phyloP scores from a whole-genome alignment of 108 stramenopile genomes.

The Chaetoceros muelleri region DNA sequence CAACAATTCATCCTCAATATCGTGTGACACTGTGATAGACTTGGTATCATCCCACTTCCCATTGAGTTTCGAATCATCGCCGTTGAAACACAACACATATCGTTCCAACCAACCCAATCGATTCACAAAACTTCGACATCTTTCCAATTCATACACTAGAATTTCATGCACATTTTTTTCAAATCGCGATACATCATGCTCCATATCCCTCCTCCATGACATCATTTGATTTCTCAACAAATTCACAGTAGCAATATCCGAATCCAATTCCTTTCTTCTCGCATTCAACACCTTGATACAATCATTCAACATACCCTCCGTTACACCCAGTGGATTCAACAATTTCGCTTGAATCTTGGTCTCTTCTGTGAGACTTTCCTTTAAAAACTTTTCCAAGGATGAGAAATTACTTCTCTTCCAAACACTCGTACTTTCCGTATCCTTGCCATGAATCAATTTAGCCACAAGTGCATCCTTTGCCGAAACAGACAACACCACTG shows the following conservation, averaged over 20 bases:
- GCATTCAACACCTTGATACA: conserved; percentile 34
- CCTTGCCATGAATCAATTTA: conserved; percentile 30
- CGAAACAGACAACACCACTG: conserved; percentile 62
- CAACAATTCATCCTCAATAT: conserved; percentile 15
- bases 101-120: conserved; percentile 16
- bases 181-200: conserved; percentile 25
- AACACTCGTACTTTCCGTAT: conserved; percentile 6
- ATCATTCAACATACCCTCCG: conserved; percentile 51
- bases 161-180: conserved; percentile 16
- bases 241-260: conserved; percentile 55
- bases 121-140: conserved; percentile 15
- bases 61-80: conserved; percentile 26
- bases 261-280: conserved; percentile 36
- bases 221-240: conserved; percentile 48
- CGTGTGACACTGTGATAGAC: conserved; percentile 5
- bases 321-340: conserved; percentile 63
- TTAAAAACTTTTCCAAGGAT: conserved; percentile 49
- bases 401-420: conserved; percentile 61
- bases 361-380: conserved; percentile 54
- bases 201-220: conserved; percentile 58
- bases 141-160: conserved; percentile 22
- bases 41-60: conserved; percentile 38
- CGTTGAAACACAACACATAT: conserved; percentile 12
- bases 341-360: conserved; percentile 70
- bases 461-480: conserved; percentile 57